phyloP scores from a whole-genome alignment of 805 yeast genomes.

The Saccharomyces kudriavzevii region DNA sequence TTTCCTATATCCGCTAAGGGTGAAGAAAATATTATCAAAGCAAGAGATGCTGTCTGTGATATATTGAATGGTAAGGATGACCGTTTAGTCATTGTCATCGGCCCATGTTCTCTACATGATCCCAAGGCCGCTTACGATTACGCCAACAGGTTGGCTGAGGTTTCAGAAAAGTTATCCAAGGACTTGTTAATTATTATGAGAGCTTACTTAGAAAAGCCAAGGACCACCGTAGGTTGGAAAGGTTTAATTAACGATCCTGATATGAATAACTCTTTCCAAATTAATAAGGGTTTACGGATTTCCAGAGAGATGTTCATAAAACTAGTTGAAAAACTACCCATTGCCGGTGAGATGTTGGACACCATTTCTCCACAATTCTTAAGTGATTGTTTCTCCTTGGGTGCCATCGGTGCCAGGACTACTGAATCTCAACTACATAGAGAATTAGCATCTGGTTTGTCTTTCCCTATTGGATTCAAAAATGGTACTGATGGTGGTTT shows the following conservation, averaged over 20 bases:
- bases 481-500: constrained; percentile 96
- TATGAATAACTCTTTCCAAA: constrained; percentile 83
- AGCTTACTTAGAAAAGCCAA: constrained; percentile 95
- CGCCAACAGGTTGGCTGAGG: constrained; percentile 52
- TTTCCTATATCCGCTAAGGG: constrained; percentile 56
- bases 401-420: constrained; percentile 98
- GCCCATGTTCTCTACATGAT: constrained; percentile 97
- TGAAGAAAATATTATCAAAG: constrained; percentile 57
- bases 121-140: constrained; percentile 88
- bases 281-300: constrained; percentile 87
- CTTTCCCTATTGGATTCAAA: constrained; percentile 97
- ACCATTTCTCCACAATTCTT: constrained; percentile 95
- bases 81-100: constrained; percentile 79
- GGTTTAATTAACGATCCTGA: constrained; percentile 97
- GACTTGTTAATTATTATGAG: constrained; percentile 90
- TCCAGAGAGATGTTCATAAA: constrained; percentile 80
- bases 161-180: constrained; percentile 54
- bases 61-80: constrained; percentile 79
- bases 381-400: constrained; percentile 86
- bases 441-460: constrained; percentile 91
- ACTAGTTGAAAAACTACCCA: constrained; percentile 77
- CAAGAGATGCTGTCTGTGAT: constrained; percentile 66
- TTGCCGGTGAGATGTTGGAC: constrained; percentile 96
- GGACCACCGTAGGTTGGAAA: constrained; percentile 99
- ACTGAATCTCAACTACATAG: constrained; percentile 97